A percentile compares a stretch with the other conserved stretches of the same genome.
phyloP scores from a whole-genome alignment of 495 filamentous ascomycete species.

The Bombardia bombarda region DNA sequence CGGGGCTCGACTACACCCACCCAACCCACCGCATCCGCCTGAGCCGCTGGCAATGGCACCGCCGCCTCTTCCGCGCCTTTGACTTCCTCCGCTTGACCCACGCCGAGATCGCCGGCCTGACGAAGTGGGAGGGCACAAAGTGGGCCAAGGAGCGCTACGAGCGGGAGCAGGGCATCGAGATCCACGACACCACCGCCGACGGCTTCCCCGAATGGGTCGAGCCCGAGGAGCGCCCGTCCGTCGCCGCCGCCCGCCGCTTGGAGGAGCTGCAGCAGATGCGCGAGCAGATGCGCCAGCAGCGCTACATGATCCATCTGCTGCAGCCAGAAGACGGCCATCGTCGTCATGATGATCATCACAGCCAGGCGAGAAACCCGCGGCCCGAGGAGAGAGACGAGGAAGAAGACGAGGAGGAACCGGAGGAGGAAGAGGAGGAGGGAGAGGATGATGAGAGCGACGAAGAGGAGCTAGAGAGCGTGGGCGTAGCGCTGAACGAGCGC shows the following conservation, averaged over 20 bases:
- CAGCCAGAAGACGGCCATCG: too few species aligned
- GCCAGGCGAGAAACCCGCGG: background rate
- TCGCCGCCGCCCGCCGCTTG: conserved; percentile 7
- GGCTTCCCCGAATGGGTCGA: conserved; percentile 49
- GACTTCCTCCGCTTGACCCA: conserved; percentile 68
- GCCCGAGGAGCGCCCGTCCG: conserved; percentile 29
- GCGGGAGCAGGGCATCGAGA: conserved; percentile 60
- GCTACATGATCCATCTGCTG: too few species aligned
- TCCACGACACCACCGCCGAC: conserved; percentile 73
- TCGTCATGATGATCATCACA: background rate
- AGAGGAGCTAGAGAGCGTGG: conserved; percentile 65
- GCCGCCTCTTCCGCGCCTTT: conserved; percentile 72
- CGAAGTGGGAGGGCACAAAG: conserved; percentile 90
- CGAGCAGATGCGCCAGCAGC: too few species aligned
- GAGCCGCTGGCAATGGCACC: conserved; percentile 72
- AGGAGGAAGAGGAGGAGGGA: conserved; percentile 27
- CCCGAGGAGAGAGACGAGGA: background rate
- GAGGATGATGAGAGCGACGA: conserved; percentile 50
- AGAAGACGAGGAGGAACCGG: conserved; percentile 7
- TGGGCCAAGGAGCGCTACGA: conserved; percentile 84
- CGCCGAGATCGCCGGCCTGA: conserved; percentile 67
- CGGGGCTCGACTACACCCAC: conserved; percentile 80
- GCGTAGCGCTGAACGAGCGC: conserved; percentile 61
- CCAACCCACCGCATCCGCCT: conserved; percentile 76
- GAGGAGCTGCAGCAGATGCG: too few species aligned